Evolutionary conservation across 179 eudicot genomes (phyloP), one percentile per base, ranked within the genome.

Genomic region (Spinacia oleracea): DNA sequence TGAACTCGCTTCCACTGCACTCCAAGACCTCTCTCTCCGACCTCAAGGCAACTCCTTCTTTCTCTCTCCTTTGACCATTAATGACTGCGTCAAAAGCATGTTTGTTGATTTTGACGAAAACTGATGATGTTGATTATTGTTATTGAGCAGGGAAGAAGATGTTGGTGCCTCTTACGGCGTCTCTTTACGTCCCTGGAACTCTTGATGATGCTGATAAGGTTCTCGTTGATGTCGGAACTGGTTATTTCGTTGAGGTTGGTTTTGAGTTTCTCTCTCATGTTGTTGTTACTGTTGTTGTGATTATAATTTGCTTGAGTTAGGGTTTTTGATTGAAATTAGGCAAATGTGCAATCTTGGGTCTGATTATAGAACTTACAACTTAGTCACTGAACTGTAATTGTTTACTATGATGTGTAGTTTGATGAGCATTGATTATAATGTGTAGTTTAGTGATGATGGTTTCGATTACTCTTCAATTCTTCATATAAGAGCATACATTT

Each of bases 151-250:
- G 95, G 74, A 94, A 95, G 89, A 83, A 89, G 79, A 88, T 95
- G 93, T 81, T 95, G 80, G 97, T 95, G 15, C 98, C 98, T 5
- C 87, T 95, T 38, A 95, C 98, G 51, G 98, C 97, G 59, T 95
- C 98, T 25, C 89, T 95, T 35, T 95, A 95, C 63, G 98, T 91
- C n/a, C 93, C 95, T 3, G 98, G 97, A 5, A 86, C 85, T 23
- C 97, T 93, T 1, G 97, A 95, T 77, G 96, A 93, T 77, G 88
- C 98, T 21, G 83, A 87, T 38, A 89, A 89, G 16, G 98, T 95
- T 27, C 91, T 95, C 32, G 97, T 95, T 18, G 98, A 95, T 81
- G 92, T 95, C 25, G 98, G 98, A 65, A 95, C 98, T 66, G 98
- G 98, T 62, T 95, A 95, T 73, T 93, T 95, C 83, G 83, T 95